Evolutionary conservation across 129 eudicot species (phyloP).

Genomic region (Apium graveolens): DNA sequence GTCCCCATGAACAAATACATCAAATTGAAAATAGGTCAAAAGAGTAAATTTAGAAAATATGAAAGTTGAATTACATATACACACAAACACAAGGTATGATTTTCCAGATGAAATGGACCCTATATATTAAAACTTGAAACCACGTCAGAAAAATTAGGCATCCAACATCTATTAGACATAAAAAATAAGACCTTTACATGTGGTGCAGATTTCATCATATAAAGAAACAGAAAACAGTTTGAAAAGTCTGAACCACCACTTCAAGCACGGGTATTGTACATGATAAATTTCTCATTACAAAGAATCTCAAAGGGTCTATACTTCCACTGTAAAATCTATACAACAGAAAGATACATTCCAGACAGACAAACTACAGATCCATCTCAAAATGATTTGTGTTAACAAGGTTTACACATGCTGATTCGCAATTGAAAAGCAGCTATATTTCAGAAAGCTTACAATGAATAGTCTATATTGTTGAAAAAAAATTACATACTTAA

Average conservation of each 20-base stretch:
- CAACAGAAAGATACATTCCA: neutral
- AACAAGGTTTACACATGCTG: neutral
- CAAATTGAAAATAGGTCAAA: neutral
- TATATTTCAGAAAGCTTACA: neutral
- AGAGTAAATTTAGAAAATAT: neutral
- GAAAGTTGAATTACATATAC: neutral
- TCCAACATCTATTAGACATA: neutral
- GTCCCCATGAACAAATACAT: neutral
- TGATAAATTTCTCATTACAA: neutral
- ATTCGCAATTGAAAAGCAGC: neutral
- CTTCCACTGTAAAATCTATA: neutral
- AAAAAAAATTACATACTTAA: neutral
- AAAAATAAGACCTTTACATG: neutral
- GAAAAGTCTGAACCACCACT: neutral
- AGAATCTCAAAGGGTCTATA: slow-evolving; percentile 1
- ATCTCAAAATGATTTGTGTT: neutral
- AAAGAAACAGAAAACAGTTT: neutral
- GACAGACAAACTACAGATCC: neutral
- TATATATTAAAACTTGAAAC: neutral
- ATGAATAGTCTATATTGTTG: neutral
- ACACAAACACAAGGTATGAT: neutral
- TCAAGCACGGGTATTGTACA: neutral
- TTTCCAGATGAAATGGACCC: neutral
- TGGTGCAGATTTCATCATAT: neutral
- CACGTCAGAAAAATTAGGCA: slow-evolving; percentile 5